Conservation (phyloP, 2,329 filamentous ascomycete species). For the Alternaria gansuensis region DNA sequence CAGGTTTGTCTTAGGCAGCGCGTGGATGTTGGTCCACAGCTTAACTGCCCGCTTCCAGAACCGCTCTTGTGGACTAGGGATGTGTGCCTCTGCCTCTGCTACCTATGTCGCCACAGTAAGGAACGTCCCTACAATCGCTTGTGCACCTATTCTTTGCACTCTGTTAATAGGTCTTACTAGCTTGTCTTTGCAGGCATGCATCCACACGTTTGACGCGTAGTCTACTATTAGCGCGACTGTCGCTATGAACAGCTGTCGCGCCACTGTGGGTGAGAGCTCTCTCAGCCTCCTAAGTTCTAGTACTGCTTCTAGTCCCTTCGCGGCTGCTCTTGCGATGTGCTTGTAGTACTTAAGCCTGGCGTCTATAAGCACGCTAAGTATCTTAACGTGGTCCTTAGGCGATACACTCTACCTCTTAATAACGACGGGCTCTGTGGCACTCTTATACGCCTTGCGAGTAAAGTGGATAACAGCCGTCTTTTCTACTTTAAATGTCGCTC, state of each 20-base stretch:
- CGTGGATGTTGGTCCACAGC: constrained; percentile 21
- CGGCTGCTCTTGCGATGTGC: constrained; percentile 23
- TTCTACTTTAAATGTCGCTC: constrained; percentile 34
- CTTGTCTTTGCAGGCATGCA: constrained; percentile 20
- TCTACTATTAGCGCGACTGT: constrained; percentile 20
- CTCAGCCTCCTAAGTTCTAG: constrained; percentile 19
- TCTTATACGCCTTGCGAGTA: constrained; percentile 27
- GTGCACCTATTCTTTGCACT: constrained; percentile 21
- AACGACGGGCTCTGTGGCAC: constrained; percentile 5
- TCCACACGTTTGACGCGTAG: constrained; percentile 21
- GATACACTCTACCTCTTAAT: constrained; percentile 20
- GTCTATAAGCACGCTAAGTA: constrained; percentile 27
- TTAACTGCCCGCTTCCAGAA: constrained; percentile 24
- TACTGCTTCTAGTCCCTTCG: constrained; percentile 24
- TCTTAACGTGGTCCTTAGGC: constrained; percentile 23
- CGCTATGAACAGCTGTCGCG: constrained; percentile 23
- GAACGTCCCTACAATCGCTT: constrained; percentile 22
- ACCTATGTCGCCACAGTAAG: constrained; percentile 19
- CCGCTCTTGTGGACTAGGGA: constrained; percentile 20
- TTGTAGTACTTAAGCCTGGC: constrained; percentile 24
- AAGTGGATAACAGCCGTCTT: constrained; percentile 51
- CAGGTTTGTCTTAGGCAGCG: constrained; percentile 23
- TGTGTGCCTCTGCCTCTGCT: constrained; percentile 24
- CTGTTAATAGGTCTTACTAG: constrained; percentile 19
- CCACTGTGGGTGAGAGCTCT: constrained; percentile 21